A percentile compares a stretch with the other conserved stretches of the same genome.
Evolutionary conservation across 2,329 filamentous ascomycete species (phyloP).

Genomic region (Aspergillus fischeri): DNA sequence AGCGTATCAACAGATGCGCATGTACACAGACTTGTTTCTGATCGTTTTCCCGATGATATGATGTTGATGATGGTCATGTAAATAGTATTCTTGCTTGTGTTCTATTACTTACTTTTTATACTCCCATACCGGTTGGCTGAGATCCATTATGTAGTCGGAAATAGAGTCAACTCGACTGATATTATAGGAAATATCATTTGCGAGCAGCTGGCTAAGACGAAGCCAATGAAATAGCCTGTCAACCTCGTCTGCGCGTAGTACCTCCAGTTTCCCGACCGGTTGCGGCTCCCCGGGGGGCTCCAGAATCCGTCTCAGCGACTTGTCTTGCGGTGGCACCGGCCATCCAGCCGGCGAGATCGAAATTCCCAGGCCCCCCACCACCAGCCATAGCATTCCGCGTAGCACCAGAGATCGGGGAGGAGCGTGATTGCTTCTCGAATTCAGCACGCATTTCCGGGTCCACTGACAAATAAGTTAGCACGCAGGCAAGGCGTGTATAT

Average conservation of each 20-base stretch:
- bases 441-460: conserved; percentile 93
- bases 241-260: conserved; percentile 27
- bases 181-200: not conserved
- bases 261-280: conserved; percentile 26
- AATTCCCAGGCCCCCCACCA: conserved; percentile 53
- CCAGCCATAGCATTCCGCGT: conserved; percentile 59
- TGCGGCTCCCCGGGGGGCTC: conserved; percentile 15
- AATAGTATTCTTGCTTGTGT: not conserved
- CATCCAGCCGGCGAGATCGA: conserved; percentile 66
- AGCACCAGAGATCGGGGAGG: conserved; percentile 61
- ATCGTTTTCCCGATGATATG: not conserved
- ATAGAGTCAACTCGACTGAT: not conserved
- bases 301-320: conserved; percentile 16
- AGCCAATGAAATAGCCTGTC: conserved; percentile 3
- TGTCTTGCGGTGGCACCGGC: conserved; percentile 48
- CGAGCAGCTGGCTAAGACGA: not conserved
- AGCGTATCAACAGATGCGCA: not conserved
- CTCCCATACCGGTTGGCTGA: not conserved
- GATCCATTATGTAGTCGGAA: not conserved
- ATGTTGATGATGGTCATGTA: not conserved
- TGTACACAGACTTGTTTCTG: not conserved
- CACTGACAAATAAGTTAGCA: conserved; percentile 56
- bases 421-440: conserved; percentile 84
- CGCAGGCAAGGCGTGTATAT: not conserved
- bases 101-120: not conserved